Percentiles rank a stretch among this genome's conserved stretches.
Conservation (phyloP, 768 basidiomycete species). For the Pulveroboletus sp. region DNA sequence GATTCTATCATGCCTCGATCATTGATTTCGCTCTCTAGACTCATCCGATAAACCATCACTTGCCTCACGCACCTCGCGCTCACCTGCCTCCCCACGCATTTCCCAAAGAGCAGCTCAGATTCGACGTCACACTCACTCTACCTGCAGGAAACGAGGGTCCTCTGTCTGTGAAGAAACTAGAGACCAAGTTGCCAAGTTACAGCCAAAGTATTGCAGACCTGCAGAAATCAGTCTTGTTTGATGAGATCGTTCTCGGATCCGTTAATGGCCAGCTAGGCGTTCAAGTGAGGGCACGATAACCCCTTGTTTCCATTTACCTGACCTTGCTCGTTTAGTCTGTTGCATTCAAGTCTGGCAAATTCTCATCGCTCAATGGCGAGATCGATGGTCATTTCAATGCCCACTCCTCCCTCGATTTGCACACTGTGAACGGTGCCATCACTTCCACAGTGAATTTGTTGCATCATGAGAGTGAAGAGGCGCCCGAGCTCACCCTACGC, state of each 20-base stretch:
- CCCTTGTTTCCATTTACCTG: not conserved
- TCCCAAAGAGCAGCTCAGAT: conserved; percentile 25
- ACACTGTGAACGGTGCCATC: conserved; percentile 41
- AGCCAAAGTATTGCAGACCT: conserved; percentile 37
- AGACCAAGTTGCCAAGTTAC: conserved; percentile 42
- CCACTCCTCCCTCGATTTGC: conserved; percentile 33
- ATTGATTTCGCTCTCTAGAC: conserved; percentile 29
- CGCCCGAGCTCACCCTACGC: conserved; percentile 31
- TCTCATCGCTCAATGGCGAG: conserved; percentile 42
- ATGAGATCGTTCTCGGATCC: conserved; percentile 33
- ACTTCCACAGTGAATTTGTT: conserved; percentile 36
- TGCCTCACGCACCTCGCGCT: not conserved
- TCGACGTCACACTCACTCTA: conserved; percentile 37
- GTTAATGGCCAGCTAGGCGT: conserved; percentile 35
- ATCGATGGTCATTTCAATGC: conserved; percentile 45
- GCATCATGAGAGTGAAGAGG: conserved; percentile 22
- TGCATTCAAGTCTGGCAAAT: conserved; percentile 20
- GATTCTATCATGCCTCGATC: not conserved
- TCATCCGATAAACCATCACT: conserved; percentile 4
- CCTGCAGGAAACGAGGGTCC: conserved; percentile 29
- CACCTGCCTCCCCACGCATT: conserved; percentile 1
- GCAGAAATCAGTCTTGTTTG: conserved; percentile 35
- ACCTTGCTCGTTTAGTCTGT: conserved; percentile 30
- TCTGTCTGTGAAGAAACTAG: conserved; percentile 39
- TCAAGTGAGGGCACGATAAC: conserved; percentile 25